phyloP scores from a whole-genome alignment of 2,329 filamentous ascomycete species.

The Aureobasidium sp. region DNA sequence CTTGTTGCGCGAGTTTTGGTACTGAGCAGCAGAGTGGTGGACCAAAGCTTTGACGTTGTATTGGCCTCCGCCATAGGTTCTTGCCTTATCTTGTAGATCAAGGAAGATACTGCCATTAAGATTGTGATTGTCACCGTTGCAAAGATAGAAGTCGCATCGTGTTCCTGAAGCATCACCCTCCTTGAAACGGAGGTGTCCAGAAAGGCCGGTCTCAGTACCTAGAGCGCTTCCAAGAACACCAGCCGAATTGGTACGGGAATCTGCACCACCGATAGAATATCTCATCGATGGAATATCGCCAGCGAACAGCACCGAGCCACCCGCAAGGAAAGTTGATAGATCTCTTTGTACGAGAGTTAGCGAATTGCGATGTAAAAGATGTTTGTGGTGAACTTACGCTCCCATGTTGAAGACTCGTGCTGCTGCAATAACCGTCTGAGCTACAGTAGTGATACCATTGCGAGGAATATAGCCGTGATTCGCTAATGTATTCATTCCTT shows the following conservation, averaged over 20 bases:
- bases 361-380: neutral
- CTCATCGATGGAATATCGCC: conserved; percentile 25
- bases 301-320: conserved; percentile 23
- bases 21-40: conserved; percentile 24
- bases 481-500: too few relatives aligned
- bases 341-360: neutral
- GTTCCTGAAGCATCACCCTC: conserved; percentile 26
- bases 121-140: conserved; percentile 27
- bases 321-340: conserved; percentile 10
- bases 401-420: conserved; percentile 23
- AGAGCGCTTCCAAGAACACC: conserved; percentile 22
- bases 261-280: conserved; percentile 26
- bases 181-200: conserved; percentile 23
- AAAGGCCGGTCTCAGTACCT: conserved; percentile 20
- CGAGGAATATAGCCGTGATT: conserved; percentile 31
- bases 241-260: conserved; percentile 6
- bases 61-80: conserved; percentile 25
- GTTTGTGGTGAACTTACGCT: neutral
- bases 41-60: conserved; percentile 27
- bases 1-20: conserved; percentile 23
- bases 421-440: conserved; percentile 8
- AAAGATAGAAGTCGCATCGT: conserved; percentile 26
- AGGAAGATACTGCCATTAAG: conserved; percentile 24
- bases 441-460: conserved; percentile 21
- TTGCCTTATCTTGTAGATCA: conserved; percentile 25